Percentiles rank a stretch among this genome's conserved stretches.
Evolutionary conservation across 352 stramenopile species (phyloP).

Genomic region (Thraustochytrium sp.): DNA sequence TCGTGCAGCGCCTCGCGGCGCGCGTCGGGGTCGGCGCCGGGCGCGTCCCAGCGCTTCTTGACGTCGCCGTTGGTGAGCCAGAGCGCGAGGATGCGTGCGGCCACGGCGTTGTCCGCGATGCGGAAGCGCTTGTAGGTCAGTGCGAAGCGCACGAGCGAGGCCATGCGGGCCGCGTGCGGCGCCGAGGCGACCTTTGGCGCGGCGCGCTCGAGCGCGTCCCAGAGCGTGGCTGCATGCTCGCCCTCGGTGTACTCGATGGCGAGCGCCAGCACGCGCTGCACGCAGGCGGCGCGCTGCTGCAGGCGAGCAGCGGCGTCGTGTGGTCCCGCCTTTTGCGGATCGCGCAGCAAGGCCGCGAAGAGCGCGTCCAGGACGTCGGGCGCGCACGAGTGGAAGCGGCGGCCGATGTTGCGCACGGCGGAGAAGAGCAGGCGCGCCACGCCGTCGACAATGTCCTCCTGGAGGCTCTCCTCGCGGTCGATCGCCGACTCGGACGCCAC

Average conservation of each 20-base stretch:
- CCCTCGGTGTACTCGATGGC: not conserved
- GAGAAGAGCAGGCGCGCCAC: not conserved
- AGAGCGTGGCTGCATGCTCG: not conserved
- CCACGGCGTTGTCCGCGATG: not conserved
- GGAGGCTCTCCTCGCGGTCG: not conserved
- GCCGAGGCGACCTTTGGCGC: not conserved
- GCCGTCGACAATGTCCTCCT: constrained; percentile 23
- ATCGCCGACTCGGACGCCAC: too few relatives aligned
- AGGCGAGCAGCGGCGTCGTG: not conserved
- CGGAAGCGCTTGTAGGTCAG: not conserved
- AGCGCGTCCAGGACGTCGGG: constrained; percentile 1
- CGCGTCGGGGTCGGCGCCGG: not conserved
- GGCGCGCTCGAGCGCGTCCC: not conserved
- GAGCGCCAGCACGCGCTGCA: not conserved
- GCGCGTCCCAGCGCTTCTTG: not conserved
- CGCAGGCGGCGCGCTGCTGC: not conserved
- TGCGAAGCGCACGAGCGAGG: not conserved
- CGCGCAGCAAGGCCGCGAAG: not conserved
- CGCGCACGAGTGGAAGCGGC: not conserved
- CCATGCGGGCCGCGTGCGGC: not conserved
- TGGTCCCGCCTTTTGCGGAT: too few relatives aligned
- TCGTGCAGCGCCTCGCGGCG: too few relatives aligned
- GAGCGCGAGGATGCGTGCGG: not conserved
- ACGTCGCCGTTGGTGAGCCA: not conserved
- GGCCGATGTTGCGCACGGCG: constrained; percentile 9